phyloP scores from a whole-genome alignment of 495 filamentous ascomycete species.

The Parachaetomium inaequale region DNA sequence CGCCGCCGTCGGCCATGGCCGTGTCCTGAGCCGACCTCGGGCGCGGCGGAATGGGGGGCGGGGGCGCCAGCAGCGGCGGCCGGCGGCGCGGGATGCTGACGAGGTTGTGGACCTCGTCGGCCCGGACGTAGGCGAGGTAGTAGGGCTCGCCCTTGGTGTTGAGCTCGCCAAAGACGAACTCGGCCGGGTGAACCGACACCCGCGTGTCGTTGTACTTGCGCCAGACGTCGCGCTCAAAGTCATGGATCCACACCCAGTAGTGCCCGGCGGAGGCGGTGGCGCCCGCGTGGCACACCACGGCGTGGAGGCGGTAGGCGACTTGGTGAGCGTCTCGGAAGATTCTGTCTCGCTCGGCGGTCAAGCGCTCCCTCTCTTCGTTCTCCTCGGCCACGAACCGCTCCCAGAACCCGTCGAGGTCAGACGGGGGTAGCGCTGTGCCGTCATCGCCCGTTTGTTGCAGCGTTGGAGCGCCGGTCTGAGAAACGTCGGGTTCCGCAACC shows the following conservation, averaged over 20 bases:
- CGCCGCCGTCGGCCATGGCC: slow-evolving; percentile 2
- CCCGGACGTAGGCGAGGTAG: slow-evolving; percentile 80
- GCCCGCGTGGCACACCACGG: slow-evolving; percentile 87
- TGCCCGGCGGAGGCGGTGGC: slow-evolving; percentile 62
- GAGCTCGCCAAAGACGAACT: slow-evolving; percentile 61
- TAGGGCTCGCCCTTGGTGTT: slow-evolving; percentile 71
- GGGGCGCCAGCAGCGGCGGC: background rate
- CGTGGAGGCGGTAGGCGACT: slow-evolving; percentile 77
- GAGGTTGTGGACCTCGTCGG: slow-evolving; percentile 55
- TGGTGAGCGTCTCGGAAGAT: slow-evolving; percentile 60
- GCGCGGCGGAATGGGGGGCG: slow-evolving; percentile 6
- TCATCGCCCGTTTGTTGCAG: background rate
- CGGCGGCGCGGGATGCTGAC: slow-evolving; percentile 50
- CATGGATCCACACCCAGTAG: slow-evolving; percentile 96
- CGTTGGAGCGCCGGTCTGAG: background rate
- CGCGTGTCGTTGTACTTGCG: slow-evolving; percentile 89
- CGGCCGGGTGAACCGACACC: slow-evolving; percentile 61
- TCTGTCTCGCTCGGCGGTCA: slow-evolving; percentile 42
- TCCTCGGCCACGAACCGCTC: slow-evolving; percentile 16
- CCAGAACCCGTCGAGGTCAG: slow-evolving; percentile 4
- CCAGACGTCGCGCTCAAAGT: slow-evolving; percentile 78
- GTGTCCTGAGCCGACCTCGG: background rate
- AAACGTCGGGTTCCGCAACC: background rate
- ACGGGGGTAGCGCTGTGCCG: background rate
- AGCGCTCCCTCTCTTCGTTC: slow-evolving; percentile 3